Evolutionary conservation across 1,284 basidiomycete species (phyloP).

Genomic region (Sporisorium graminicola): DNA sequence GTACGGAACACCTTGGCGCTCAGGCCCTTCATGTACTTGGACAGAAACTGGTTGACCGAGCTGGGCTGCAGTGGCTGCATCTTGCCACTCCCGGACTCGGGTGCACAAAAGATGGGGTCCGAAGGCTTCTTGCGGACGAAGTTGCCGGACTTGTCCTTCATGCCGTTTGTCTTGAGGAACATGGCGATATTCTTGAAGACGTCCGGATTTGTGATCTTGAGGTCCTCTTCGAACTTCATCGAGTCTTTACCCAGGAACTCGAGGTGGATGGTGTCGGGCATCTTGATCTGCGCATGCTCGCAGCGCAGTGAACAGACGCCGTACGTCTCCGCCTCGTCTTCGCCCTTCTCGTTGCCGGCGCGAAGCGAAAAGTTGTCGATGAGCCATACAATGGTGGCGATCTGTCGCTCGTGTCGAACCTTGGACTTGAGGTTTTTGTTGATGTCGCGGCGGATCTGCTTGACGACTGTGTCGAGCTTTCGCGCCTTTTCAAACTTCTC

Average conservation of each 20-base stretch:
- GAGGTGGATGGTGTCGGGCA: constrained; percentile 63
- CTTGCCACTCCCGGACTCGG: constrained; percentile 46
- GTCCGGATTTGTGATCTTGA: constrained; percentile 61
- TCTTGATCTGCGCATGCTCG: constrained; percentile 65
- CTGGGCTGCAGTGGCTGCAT: constrained; percentile 58
- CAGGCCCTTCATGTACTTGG: constrained; percentile 67
- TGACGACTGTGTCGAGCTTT: constrained; percentile 64
- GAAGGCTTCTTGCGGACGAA: constrained; percentile 88
- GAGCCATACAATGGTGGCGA: constrained; percentile 69
- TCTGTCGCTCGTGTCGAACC: constrained; percentile 62
- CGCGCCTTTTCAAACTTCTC: constrained; percentile 69
- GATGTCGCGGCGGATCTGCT: constrained; percentile 62
- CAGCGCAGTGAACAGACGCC: constrained; percentile 68
- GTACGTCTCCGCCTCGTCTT: constrained; percentile 69
- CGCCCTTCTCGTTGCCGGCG: constrained; percentile 69
- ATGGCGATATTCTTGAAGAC: constrained; percentile 68
- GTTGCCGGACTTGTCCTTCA: constrained; percentile 71
- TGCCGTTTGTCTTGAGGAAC: constrained; percentile 64
- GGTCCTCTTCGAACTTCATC: constrained; percentile 69
- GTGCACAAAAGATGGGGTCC: constrained; percentile 84
- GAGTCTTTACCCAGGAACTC: constrained; percentile 69
- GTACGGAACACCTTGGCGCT: constrained; percentile 70
- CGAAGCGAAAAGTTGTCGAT: constrained; percentile 69
- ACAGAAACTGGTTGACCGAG: constrained; percentile 67
- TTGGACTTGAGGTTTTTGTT: constrained; percentile 65